phyloP scores from a whole-genome alignment of 2,329 filamentous ascomycete genomes.

The Teratosphaeria destructans region DNA sequence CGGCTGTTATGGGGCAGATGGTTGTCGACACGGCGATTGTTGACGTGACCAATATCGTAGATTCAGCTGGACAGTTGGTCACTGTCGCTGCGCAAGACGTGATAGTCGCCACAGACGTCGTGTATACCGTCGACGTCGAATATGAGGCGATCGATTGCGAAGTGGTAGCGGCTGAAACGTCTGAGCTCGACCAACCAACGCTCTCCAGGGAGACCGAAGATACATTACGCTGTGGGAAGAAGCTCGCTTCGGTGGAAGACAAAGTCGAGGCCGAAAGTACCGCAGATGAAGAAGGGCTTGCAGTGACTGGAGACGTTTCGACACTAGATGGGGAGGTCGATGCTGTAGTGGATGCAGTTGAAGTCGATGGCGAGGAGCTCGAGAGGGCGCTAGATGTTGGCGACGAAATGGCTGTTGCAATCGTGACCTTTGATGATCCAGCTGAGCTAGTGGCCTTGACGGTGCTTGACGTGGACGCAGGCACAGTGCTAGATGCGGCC shows the following conservation, averaged over 20 bases:
- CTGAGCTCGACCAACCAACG: not conserved
- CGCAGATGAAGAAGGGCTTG: constrained; percentile 3
- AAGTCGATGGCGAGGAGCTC: not conserved
- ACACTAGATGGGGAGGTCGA: constrained; percentile 9
- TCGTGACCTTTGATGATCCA: constrained; percentile 4
- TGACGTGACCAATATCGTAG: constrained; percentile 24
- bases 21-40: constrained; percentile 31
- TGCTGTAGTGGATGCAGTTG: not conserved
- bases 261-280: not conserved
- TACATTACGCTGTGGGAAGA: not conserved
- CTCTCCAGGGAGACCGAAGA: not conserved
- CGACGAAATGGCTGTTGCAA: constrained; percentile 3
- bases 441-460: constrained; percentile 7
- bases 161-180: not conserved
- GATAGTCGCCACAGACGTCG: constrained; percentile 13
- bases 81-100: constrained; percentile 13
- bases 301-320: constrained; percentile 10
- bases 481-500: constrained; percentile 17
- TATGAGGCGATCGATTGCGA: constrained; percentile 3
- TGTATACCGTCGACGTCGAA: constrained; percentile 14
- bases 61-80: constrained; percentile 14
- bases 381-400: not conserved
- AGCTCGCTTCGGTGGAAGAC: not conserved
- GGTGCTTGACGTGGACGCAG: constrained; percentile 6
- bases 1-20: constrained; percentile 28